phyloP scores from a whole-genome alignment of 1,139 yeast species.

The Casaregolazyma suthepensis region DNA sequence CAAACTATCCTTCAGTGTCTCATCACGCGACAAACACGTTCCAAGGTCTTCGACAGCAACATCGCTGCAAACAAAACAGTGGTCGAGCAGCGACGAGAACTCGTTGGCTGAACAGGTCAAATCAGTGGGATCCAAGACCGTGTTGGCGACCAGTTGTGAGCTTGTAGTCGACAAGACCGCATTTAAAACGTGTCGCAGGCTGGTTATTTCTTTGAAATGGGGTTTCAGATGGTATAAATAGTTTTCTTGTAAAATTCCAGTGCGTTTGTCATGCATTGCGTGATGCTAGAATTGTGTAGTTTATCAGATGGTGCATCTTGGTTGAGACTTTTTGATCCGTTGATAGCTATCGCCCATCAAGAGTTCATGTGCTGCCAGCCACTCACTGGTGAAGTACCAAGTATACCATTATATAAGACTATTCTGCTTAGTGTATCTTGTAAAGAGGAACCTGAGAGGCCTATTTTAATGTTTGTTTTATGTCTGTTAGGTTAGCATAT shows the following conservation, averaged over 20 bases:
- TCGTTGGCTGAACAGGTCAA: not conserved
- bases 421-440: too few species aligned
- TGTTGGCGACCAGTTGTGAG: not conserved
- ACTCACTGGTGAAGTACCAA: too few species aligned
- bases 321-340: too few species aligned
- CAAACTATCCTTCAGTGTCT: not conserved
- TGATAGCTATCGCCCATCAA: too few species aligned
- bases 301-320: not conserved
- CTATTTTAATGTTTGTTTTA: too few species aligned
- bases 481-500: too few species aligned
- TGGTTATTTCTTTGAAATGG: not conserved
- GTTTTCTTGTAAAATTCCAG: not conserved
- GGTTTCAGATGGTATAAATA: not conserved
- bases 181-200: not conserved
- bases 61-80: not conserved
- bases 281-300: not conserved
- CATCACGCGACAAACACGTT: not conserved
- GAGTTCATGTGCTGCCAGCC: too few species aligned
- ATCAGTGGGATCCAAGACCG: not conserved
- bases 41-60: not conserved
- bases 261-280: not conserved
- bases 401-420: too few species aligned
- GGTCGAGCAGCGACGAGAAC: not conserved
- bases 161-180: not conserved
- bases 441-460: too few species aligned